Evolutionary conservation across 331 rosid species (phyloP), one percentile per base, ranked within the genome.

Genomic region (Cydonia oblonga): DNA sequence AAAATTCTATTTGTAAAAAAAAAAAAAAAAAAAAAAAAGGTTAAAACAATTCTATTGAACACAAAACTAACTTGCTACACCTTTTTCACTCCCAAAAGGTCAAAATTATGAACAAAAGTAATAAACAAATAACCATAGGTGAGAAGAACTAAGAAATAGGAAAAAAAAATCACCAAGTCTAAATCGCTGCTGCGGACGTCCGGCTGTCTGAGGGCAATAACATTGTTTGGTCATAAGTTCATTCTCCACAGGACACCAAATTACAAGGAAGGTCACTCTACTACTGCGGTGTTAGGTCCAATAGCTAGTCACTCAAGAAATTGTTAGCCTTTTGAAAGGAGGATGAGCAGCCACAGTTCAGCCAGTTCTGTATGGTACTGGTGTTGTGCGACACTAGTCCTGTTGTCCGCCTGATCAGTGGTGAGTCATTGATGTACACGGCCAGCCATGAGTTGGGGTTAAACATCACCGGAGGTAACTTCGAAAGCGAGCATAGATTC

Each of bases 1-100:
- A n/a, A n/a, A 35, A 35, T 35, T 35, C 4, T 35, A 9, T 35
- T 35, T 35, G 4, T 13, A 7, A 0, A 32, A 32, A 1, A 32
- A 32, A 9, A 2, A 9, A 9, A 29, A 29, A 5, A 0, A 9
- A 9, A 9, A 2, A 35, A 9, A 9, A 9, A 2, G 2, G 42
- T 38, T 0, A 38, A 10, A 58, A 71, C 26, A 74, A 53, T 23
- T 74, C 53, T 57, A 38, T 4, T 19, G 63, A 59, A 16, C 44
- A 29, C 26, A 65, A 57, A 56, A 56, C 67, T 59, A 72, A 32
- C 44, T 59, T 56, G 69, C 82, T 72, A 78, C 49, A 72, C 30
- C 44, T 10, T 40, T 56, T 14, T 29, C 38, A 58, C 75, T 58
- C 33, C 67, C 35, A 64, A 64, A 22, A 14, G 18, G 15, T 32